phyloP scores from a whole-genome alignment of 176 grass and related monocot species.

The Thinopyrum elongatum region DNA sequence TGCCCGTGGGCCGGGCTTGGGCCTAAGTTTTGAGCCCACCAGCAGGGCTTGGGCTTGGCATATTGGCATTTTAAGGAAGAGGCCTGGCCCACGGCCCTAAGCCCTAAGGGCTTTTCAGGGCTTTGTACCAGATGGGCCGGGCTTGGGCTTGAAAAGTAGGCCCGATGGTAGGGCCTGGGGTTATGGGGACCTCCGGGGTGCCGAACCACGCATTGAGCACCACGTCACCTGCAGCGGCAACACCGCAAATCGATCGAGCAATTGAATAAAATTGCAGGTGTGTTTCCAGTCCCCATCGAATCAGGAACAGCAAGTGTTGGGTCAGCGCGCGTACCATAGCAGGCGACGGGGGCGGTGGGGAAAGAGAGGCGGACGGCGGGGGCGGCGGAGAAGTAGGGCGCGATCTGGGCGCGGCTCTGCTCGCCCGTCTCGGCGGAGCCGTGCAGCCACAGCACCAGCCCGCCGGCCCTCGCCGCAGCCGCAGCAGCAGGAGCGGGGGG shows the following conservation, averaged over 20 bases:
- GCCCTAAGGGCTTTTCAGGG: too few relatives aligned
- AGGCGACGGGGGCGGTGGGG: slow-evolving; percentile 48
- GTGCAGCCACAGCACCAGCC: slow-evolving; percentile 58
- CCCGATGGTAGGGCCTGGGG: too few relatives aligned
- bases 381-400: slow-evolving; percentile 39
- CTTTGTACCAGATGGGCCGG: too few relatives aligned
- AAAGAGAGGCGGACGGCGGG: slow-evolving; percentile 46
- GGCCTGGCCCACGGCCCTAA: too few relatives aligned
- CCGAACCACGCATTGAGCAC: slow-evolving; percentile 37
- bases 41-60: too few relatives aligned
- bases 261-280: background rate
- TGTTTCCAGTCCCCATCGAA: background rate
- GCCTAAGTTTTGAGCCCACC: too few relatives aligned
- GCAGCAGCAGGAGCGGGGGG: background rate
- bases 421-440: slow-evolving; percentile 42
- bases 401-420: slow-evolving; percentile 33
- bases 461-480: background rate
- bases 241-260: background rate
- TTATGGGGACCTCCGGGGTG: slow-evolving; percentile 41
- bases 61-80: too few relatives aligned
- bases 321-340: slow-evolving; percentile 30
- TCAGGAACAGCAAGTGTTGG: background rate
- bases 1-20: too few relatives aligned
- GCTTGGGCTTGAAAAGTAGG: too few relatives aligned
- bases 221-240: slow-evolving; percentile 18